Evolutionary conservation across 2,329 filamentous ascomycete genomes (phyloP).

Genomic region (Albophoma yamanashiensis): DNA sequence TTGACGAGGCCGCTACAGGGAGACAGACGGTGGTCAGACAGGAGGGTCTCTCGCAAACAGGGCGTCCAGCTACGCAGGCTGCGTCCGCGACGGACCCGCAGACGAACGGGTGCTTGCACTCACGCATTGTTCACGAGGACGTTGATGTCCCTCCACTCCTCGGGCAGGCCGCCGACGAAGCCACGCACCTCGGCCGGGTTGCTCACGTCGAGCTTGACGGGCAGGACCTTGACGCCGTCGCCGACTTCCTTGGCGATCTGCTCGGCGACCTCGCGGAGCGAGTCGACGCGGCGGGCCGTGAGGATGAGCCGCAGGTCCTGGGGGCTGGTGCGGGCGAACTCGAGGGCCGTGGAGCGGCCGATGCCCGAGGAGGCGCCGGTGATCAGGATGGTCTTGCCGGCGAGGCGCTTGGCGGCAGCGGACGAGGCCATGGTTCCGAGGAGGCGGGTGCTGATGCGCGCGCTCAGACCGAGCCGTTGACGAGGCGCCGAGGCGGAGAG

Average conservation of each 20-base stretch:
- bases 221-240: slow-evolving; percentile 68
- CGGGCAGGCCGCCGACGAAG: slow-evolving; percentile 65
- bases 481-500: background rate
- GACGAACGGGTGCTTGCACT: slow-evolving; percentile 21
- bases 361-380: slow-evolving; percentile 93
- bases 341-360: slow-evolving; percentile 70
- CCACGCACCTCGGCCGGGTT: slow-evolving; percentile 60
- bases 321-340: slow-evolving; percentile 82
- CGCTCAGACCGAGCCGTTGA: background rate
- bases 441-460: background rate
- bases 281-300: slow-evolving; percentile 77
- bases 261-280: slow-evolving; percentile 62
- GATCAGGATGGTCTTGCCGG: slow-evolving; percentile 85
- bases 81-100: too few relatives aligned
- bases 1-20: slow-evolving; percentile 67
- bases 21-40: background rate
- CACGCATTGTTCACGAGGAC: slow-evolving; percentile 95
- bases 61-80: background rate
- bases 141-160: slow-evolving; percentile 76
- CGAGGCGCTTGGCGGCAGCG: slow-evolving; percentile 69
- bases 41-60: background rate
- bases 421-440: slow-evolving; percentile 31
- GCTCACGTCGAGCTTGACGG: slow-evolving; percentile 81
- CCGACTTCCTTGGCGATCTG: slow-evolving; percentile 71
- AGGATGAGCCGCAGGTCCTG: slow-evolving; percentile 73